Base-by-base conservation (phyloP, 495 filamentous ascomycete genomes). In the Umbilicaria muhlenbergii region DNA sequence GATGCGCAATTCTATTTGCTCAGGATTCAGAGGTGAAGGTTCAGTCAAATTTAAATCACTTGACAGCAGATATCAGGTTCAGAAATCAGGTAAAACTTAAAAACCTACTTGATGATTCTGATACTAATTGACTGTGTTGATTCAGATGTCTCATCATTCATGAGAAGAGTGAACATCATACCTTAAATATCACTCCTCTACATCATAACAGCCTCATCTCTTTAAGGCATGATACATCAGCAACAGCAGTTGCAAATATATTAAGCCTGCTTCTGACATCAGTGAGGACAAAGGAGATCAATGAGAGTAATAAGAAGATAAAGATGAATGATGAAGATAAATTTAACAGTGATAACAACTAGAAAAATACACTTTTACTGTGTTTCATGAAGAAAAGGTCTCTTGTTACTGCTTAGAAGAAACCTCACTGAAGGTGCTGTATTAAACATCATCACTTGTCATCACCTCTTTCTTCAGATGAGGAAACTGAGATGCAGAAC, bases 61-160 rank as follows among this genome's bases (percentile, higher is more conserved):
- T n/a, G n/a, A n/a, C n/a, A n/a, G n/a, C n/a, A n/a, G n/a, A n/a
- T n/a, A n/a, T n/a, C 33, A 32, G 47, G 33, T 24, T 41, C 36
- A 36, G 47, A 49, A 16, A 32, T 42, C 44, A 32, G 32, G 15
- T 45, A 34, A 8, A 17, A 34, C 11, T 32, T n/a, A 13, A 32
- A 16, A 39, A 16, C 13, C 35, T 10, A 15, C 42, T 41, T 16
- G 37, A 34, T 31, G 14, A 40, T 41, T 44, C 24, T 34, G 38
- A 43, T 45, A 41, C 41, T 44, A 38, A 37, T 19, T 38, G 38
- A 44, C 36, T 34, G 28, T 33, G 32, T 37, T 19, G 14, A 49
- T 45, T 38, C 16, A 49, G 47, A 41, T 37, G 13, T 49, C 12
- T 11, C 34, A 45, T 3, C 36, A n/a, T 45, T 24, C 34, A 28